phyloP scores from a whole-genome alignment of 306 rosid genomes.

The Inga leiocalycina region DNA sequence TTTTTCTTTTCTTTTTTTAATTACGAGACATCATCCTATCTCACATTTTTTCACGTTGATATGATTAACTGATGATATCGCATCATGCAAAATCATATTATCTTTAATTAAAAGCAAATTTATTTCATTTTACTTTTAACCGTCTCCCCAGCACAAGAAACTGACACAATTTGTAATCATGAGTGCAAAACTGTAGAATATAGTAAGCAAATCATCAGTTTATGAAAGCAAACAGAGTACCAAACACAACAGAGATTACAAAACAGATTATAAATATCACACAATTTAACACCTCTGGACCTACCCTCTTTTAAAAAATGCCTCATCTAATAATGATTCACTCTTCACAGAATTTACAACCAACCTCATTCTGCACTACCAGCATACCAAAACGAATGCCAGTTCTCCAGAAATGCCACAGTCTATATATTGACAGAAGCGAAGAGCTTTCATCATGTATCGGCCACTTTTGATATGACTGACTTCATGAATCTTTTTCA shows the following conservation, averaged over 20 bases:
- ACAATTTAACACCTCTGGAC: slow-evolving; percentile 27
- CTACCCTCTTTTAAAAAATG: background rate
- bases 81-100: slow-evolving; percentile 7
- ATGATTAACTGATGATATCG: background rate
- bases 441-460: slow-evolving; percentile 19
- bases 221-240: background rate
- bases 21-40: background rate
- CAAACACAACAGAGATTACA: slow-evolving; percentile 9
- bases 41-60: too few species aligned
- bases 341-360: slow-evolving; percentile 42
- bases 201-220: background rate
- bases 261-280: background rate
- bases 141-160: background rate
- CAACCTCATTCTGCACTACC: slow-evolving; percentile 33
- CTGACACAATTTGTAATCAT: background rate
- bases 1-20: background rate
- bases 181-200: slow-evolving; percentile 14
- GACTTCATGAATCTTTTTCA: slow-evolving; percentile 10
- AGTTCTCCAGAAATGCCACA: slow-evolving; percentile 24
- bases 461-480: slow-evolving; percentile 16
- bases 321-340: slow-evolving; percentile 31
- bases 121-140: background rate
- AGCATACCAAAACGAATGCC: slow-evolving; percentile 13
- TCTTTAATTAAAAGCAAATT: background rate
- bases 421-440: slow-evolving; percentile 19